Evolutionary conservation across 2,329 filamentous ascomycete genomes (phyloP), one percentile per base, ranked within the genome.

Genomic region (Neospermospora avenae): DNA sequence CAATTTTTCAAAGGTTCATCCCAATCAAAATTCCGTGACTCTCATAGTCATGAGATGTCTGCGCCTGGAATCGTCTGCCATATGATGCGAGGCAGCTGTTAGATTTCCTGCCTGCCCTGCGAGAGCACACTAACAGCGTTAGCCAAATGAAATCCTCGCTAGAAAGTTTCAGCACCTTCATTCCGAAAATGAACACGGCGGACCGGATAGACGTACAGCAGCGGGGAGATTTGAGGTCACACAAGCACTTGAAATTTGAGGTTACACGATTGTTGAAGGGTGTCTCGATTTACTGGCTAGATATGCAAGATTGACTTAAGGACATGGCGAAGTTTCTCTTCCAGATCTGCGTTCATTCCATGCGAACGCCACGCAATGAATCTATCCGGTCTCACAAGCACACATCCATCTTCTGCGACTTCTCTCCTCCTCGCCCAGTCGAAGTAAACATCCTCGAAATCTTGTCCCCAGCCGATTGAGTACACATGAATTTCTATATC

Each of bases 371-470:
- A 69, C n/a, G 65, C 66, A 16, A 69, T 61, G 59, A 67, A 68
- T 31, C 80, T 72, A 73, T 88, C 85, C 0, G 84, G 84, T 11
- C 84, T 72, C 3, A 83, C 78, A 24, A 87, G 74, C 16, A 87
- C 77, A 65, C 77, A 81, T 1, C 85, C 84, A 60, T 80, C 77
- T 62, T 86, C 84, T 20, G 79, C 77, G 1, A 87, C 77, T 46
- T 80, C 82, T 16, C 82, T 75, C 57, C 76, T 72, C 49, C 73
- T 72, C 11, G 75, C 77, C 85, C 85, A 88, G 58, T 85, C 82
- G 61, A 79, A 80, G 69, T 87, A 87, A 0, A 84, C 76, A 68
- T 88, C 85, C 68, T 86, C 80, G 63, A 78, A 87, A 59, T 87
- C 83, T 62, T 82, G 80, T 14, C 77, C 73, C 72, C 77, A 84